Percentiles rank a stretch among this genome's conserved stretches.
These are phyloP conservation scores for Aspergillus sp. DNA, from an alignment of 2,329 filamentous ascomycete genomes.

Conservation along the genomic window DNA sequence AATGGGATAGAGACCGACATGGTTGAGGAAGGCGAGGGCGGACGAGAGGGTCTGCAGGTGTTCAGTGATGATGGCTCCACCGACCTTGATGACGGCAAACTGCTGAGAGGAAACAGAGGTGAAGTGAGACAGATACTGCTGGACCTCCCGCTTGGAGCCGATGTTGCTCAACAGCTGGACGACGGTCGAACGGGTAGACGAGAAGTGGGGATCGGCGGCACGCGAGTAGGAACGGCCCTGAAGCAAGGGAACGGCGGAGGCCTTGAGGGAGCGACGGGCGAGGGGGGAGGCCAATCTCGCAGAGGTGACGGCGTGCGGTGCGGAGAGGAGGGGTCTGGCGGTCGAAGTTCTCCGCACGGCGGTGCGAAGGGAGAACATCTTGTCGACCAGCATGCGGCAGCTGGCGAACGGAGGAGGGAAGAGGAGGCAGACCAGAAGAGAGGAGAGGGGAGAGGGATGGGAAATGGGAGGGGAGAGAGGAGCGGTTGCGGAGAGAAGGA, in stretches of 20 bases:
- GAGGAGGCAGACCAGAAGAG: slow-evolving; percentile 8
- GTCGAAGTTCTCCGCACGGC: slow-evolving; percentile 46
- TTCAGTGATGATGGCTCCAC: slow-evolving; percentile 91
- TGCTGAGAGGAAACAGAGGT: slow-evolving; percentile 94
- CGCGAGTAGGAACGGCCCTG: slow-evolving; percentile 46
- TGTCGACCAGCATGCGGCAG: slow-evolving; percentile 43
- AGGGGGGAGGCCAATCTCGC: slow-evolving; percentile 23
- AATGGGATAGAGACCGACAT: slow-evolving; percentile 91
- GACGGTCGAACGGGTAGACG: slow-evolving; percentile 72
- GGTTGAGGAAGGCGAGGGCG: slow-evolving; percentile 85
- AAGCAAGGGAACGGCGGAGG: slow-evolving; percentile 26
- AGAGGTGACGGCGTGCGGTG: slow-evolving; percentile 33
- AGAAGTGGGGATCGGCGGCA: slow-evolving; percentile 50
- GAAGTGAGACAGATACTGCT: slow-evolving; percentile 97
- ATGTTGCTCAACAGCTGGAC: slow-evolving; percentile 93
- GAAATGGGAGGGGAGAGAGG: background rate
- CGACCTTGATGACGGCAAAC: slow-evolving; percentile 98
- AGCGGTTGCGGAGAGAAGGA: slow-evolving; percentile 5
- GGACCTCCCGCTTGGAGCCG: slow-evolving; percentile 90
- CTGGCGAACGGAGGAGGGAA: slow-evolving; percentile 17
- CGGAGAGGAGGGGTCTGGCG: slow-evolving; percentile 41
- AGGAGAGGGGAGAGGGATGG: slow-evolving; percentile 10
- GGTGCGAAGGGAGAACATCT: slow-evolving; percentile 44
- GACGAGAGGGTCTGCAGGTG: slow-evolving; percentile 89
- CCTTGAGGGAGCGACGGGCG: slow-evolving; percentile 24